These are phyloP conservation scores for Strobilomyces echinocephalus DNA, from an alignment of 768 basidiomycete genomes.

Conservation along the genomic window DNA sequence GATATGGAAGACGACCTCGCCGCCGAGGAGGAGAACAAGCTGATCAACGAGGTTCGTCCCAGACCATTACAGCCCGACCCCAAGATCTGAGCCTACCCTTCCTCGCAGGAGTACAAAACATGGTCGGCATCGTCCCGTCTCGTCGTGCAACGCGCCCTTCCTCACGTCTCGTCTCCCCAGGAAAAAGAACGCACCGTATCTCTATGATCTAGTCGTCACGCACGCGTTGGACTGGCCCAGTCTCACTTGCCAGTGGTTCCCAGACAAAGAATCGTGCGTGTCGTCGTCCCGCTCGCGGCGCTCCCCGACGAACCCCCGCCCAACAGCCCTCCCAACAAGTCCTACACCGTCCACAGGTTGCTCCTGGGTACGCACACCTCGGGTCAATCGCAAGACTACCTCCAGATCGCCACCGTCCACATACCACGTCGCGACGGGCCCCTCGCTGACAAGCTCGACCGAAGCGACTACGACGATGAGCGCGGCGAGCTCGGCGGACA, in stretches of 20 bases:
- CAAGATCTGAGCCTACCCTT: constrained; percentile 8
- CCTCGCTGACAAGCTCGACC: constrained; percentile 73
- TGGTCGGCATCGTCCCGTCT: constrained; percentile 44
- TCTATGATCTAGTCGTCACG: constrained; percentile 96
- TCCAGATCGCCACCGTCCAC: constrained; percentile 92
- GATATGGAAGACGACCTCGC: constrained; percentile 76
- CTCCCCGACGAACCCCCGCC: neutral
- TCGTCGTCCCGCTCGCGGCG: neutral
- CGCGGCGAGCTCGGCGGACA: constrained; percentile 94
- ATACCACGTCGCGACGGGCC: constrained; percentile 78
- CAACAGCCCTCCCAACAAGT: constrained; percentile 78
- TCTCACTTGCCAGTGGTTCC: constrained; percentile 98
- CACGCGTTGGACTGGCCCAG: constrained; percentile 98
- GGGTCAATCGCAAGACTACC: constrained; percentile 87
- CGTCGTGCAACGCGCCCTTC: neutral
- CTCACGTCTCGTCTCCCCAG: constrained; percentile 33
- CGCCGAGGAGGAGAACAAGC: constrained; percentile 83
- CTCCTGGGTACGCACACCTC: constrained; percentile 98
- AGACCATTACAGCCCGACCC: neutral
- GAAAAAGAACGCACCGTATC: constrained; percentile 97
- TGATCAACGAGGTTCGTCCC: constrained; percentile 73
- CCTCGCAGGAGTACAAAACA: constrained; percentile 73
- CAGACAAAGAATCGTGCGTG: constrained; percentile 87
- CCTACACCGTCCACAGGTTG: constrained; percentile 92
- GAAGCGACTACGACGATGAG: constrained; percentile 83